phyloP scores from a whole-genome alignment of 495 filamentous ascomycete species.

The Acidiella bohemica region DNA sequence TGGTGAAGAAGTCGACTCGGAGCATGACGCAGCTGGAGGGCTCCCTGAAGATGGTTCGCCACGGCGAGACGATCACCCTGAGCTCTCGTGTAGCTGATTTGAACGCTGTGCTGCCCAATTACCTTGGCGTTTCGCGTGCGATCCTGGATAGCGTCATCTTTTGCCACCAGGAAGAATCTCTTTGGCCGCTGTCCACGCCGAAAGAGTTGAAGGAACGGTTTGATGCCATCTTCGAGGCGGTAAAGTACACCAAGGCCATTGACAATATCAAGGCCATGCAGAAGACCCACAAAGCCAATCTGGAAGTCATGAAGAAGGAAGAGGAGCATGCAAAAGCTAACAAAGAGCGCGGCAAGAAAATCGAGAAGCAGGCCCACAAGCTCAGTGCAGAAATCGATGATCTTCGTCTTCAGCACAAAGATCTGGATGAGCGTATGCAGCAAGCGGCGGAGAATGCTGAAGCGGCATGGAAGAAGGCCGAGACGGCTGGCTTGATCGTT shows the following conservation, averaged over 20 bases:
- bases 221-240: conserved; percentile 93
- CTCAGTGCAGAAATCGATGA: conserved; percentile 63
- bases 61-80: conserved; percentile 65
- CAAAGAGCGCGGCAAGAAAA: conserved; percentile 69
- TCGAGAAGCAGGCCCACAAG: conserved; percentile 45
- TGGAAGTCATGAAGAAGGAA: conserved; percentile 53
- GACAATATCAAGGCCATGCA: conserved; percentile 75
- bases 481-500: conserved; percentile 48
- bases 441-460: conserved; percentile 42
- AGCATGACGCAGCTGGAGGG: conserved; percentile 70
- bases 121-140: conserved; percentile 79
- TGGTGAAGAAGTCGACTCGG: conserved; percentile 64
- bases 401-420: conserved; percentile 42
- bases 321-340: conserved; percentile 68
- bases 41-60: conserved; percentile 53
- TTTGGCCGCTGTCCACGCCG: conserved; percentile 96
- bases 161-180: conserved; percentile 93
- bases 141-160: conserved; percentile 92
- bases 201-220: conserved; percentile 76
- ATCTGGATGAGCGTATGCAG: conserved; percentile 44
- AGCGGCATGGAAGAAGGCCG: conserved; percentile 47
- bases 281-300: conserved; percentile 69
- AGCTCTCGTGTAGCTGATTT: conserved; percentile 70
- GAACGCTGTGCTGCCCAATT: conserved; percentile 51
- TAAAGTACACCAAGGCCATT: conserved; percentile 94